Conservation (phyloP, 1,284 basidiomycete genomes). For the Trichosporon asahii region DNA sequence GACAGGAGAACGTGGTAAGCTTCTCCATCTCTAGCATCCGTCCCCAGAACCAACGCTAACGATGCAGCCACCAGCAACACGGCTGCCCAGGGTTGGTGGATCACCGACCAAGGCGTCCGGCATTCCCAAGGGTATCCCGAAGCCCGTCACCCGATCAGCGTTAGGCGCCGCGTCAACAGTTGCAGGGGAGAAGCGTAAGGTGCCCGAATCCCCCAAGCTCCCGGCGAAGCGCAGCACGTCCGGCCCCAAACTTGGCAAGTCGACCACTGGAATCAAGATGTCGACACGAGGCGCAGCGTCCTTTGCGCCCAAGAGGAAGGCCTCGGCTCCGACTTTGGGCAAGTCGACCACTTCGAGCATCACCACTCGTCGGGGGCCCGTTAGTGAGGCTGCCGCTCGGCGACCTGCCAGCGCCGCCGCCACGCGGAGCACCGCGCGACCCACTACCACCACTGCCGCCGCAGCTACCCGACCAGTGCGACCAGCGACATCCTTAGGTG, state of each 20-base stretch:
- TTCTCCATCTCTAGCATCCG: background rate
- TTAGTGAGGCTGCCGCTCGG: background rate
- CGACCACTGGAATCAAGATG: background rate
- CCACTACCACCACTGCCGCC: background rate
- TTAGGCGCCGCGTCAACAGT: background rate
- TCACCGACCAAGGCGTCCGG: slow-evolving; percentile 27
- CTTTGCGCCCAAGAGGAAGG: slow-evolving; percentile 4
- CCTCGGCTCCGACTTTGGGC: background rate
- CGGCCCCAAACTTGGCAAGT: slow-evolving; percentile 14
- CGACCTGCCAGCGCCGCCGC: background rate
- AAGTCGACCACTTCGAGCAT: slow-evolving; percentile 13
- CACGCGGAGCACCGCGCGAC: background rate
- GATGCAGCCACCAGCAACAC: slow-evolving; percentile 24
- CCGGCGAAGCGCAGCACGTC: slow-evolving; percentile 34
- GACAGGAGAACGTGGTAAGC: slow-evolving; percentile 39
- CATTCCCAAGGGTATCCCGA: slow-evolving; percentile 15
- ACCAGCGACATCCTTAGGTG: background rate
- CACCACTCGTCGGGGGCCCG: slow-evolving; percentile 25
- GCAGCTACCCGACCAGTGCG: background rate
- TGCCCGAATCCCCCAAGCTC: slow-evolving; percentile 31
- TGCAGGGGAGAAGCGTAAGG: slow-evolving; percentile 33
- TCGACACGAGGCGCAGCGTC: background rate
- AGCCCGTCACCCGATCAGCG: slow-evolving; percentile 7
- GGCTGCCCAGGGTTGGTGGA: slow-evolving; percentile 33
- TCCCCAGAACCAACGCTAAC: background rate